Evolutionary conservation across 2,329 filamentous ascomycete species (phyloP).

Genomic region (Trichoderma hamatum): DNA sequence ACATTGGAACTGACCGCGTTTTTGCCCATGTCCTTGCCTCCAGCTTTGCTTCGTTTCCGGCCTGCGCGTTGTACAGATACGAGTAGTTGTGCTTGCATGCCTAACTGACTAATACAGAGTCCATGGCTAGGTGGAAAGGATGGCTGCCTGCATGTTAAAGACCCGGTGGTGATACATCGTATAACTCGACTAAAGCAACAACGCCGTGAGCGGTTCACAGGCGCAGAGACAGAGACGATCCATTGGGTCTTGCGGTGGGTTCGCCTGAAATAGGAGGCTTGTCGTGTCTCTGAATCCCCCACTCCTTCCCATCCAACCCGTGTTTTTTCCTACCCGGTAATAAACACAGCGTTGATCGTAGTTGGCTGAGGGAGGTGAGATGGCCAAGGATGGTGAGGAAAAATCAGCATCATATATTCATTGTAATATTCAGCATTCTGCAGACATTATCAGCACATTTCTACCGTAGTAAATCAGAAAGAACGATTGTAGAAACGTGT

Average conservation of each 20-base stretch:
- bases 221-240: background rate
- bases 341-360: background rate
- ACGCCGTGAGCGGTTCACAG: background rate
- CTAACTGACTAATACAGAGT: background rate
- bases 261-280: conserved; percentile 11
- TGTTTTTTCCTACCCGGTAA: background rate
- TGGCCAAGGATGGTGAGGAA: background rate
- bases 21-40: conserved; percentile 10
- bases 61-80: background rate
- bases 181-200: background rate
- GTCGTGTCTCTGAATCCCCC: conserved; percentile 7
- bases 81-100: background rate
- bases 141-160: conserved; percentile 19
- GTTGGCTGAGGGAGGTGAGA: background rate
- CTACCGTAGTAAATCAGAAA: background rate
- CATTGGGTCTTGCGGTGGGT: conserved; percentile 12
- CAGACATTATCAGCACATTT: background rate
- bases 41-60: background rate
- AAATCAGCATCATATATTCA: background rate
- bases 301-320: background rate
- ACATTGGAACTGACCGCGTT: conserved; percentile 24
- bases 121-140: background rate
- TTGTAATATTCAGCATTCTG: background rate
- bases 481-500: background rate
- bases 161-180: background rate